Evolutionary conservation across 2,329 filamentous ascomycete species (phyloP), one percentile per base, ranked within the genome.

Genomic region (Chrysoporthe deuterocubensis): DNA sequence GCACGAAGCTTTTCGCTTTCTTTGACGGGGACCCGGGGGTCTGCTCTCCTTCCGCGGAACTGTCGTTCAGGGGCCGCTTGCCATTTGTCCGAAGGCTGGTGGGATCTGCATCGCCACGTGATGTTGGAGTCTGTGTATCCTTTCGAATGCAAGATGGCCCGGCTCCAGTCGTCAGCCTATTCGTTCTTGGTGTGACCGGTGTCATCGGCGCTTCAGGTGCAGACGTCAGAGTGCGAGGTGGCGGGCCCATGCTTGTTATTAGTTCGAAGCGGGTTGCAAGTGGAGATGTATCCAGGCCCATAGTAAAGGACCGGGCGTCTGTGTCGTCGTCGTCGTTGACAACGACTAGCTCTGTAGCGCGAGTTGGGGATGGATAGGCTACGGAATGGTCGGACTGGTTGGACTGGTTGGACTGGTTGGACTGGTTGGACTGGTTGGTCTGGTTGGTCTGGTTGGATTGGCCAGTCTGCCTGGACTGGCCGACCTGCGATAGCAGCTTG

Each of bases 151-250:
- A 4, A 40, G 54, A 40, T 1, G 54, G 54, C 18, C 34, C 34
- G 54, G 32, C 54, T n/a, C 1, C 34, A 9, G 8, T 57, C 16
- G 16, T 57, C 14, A n/a, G 18, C 34, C 7, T 4, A 13, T 5
- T 37, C 16, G 5, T 8, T 11, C 16, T n/a, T 40, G 54, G 32
- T 11, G 16, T 57, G 16, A 40, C 6, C 6, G 16, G 34, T n/a
- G 54, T 57, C 54, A 57, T 57, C 8, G 54, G 54, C 7, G 54
- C 54, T n/a, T 57, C 54, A n/a, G 54, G 32, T 18, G 16, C 54
- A 8, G 5, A 37, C 14, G 16, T 34, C 18, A 14, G 14, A n/a
- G 34, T 9, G 16, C 54, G 34, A 9, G 54, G 54, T 34, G 54
- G 54, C 34, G 54, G 54, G 34, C 34, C 54, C 54, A 57, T 57